Evolutionary conservation across 768 basidiomycete species (phyloP), one percentile per base, ranked within the genome.

Genomic region (Kwoniella mangroviensis): DNA sequence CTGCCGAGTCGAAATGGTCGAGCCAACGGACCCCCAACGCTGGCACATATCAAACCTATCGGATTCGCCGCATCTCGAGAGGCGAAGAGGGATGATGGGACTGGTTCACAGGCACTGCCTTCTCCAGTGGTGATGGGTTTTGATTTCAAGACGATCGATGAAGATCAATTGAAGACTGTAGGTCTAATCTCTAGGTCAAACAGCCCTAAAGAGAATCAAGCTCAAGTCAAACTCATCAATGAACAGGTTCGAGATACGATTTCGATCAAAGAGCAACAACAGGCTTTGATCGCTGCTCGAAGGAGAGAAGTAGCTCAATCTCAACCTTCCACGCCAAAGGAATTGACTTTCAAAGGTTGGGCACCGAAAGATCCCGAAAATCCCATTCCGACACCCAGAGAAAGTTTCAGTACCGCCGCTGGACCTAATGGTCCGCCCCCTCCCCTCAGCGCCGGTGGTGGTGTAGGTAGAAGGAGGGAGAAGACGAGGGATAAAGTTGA

Each of bases 111-210:
- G 4, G 67, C 63, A 22, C 51, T 78, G 4, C 79, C 79, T 63
- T 71, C 68, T 26, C 79, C 79, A 0, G 79, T 81, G 4, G 79
- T 81, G 13, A 81, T 81, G 79, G 79, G 79, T 17, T 81, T 81
- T 72, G 79, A 81, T 58, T 79, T 78, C 60, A 75, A 78, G 42
- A 62, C 65, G 4, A 72, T 78, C 19, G 77, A 81, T 55, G 75
- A 74, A 40, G 71, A 75, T 42, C 77, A 81, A 58, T 64, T 81
- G 19, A 75, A 73, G 71, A 81, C 79, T 40, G 79, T 81, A 69
- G 64, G 73, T 74, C 45, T 56, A 34, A 51, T 45, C 55, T 34
- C 54, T 26, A 34, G 21, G 13, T 41, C 51, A 11, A 26, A 51
- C 62, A 19, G n/a, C 10, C 3, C 53, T 54, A 19, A 63, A 11